A percentile compares a stretch with the other conserved stretches of the same genome.
Conservation (phyloP, 2,329 filamentous ascomycete genomes). For the Plectosphaerella sp. region DNA sequence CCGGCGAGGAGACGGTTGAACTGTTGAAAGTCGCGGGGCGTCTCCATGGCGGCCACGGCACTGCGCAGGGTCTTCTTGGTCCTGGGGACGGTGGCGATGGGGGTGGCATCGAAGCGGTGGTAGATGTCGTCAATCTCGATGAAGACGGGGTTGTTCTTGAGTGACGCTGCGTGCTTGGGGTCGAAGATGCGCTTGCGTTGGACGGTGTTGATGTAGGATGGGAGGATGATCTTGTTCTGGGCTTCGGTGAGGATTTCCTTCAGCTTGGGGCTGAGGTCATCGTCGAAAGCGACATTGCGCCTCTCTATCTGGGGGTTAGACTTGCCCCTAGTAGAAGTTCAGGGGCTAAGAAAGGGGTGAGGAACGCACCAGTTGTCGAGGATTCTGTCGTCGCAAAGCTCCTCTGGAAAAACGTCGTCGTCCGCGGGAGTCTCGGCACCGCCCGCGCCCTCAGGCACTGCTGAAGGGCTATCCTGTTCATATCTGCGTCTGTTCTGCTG, state of each 20-base stretch:
- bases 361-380: not conserved
- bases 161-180: conserved; percentile 36
- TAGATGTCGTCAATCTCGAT: conserved; percentile 56
- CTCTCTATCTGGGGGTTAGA: conserved; percentile 2
- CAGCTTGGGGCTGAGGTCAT: conserved; percentile 49
- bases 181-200: conserved; percentile 52
- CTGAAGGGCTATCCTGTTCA: too few species aligned
- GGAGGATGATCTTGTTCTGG: conserved; percentile 57
- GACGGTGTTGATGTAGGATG: conserved; percentile 48
- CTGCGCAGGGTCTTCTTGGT: conserved; percentile 46
- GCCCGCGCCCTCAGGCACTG: too few species aligned
- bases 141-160: conserved; percentile 50
- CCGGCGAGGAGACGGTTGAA: conserved; percentile 35
- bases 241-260: conserved; percentile 47
- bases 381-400: too few species aligned
- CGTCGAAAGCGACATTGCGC: conserved; percentile 38
- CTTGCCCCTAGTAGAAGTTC: not conserved
- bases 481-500: too few species aligned
- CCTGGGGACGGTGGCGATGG: conserved; percentile 36
- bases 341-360: not conserved
- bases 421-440: too few species aligned
- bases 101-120: conserved; percentile 43
- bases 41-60: conserved; percentile 44
- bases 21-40: conserved; percentile 36
- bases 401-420: too few species aligned